Conservation (phyloP, 192 early-diverging fungal species). For the Coemansia sp. region DNA sequence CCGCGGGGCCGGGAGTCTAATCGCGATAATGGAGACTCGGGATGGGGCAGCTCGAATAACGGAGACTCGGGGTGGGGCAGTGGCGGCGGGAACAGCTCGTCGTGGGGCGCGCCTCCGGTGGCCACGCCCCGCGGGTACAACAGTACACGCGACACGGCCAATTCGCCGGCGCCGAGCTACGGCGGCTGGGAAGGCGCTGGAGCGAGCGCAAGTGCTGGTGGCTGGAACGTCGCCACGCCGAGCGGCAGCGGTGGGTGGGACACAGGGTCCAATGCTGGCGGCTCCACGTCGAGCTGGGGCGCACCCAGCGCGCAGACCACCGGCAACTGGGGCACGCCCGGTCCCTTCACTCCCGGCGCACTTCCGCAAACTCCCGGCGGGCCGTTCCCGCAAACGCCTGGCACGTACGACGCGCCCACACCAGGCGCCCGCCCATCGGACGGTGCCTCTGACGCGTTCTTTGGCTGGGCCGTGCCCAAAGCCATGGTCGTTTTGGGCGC, state of each 20-base stretch:
- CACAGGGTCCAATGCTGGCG: conserved; percentile 48
- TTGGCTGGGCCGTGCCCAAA: conserved; percentile 51
- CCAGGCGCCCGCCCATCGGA: conserved; percentile 51
- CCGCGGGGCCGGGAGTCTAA: conserved; percentile 2
- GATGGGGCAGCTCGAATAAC: not conserved
- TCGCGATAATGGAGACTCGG: not conserved
- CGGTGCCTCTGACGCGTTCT: conserved; percentile 54
- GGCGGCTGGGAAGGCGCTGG: not conserved
- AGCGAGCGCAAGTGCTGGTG: conserved; percentile 59
- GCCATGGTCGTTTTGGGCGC: conserved; percentile 37
- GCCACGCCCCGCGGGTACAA: conserved; percentile 4
- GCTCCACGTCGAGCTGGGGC: conserved; percentile 4
- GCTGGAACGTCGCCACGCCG: conserved; percentile 59
- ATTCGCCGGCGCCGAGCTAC: not conserved
- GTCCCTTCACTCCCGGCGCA: conserved; percentile 51
- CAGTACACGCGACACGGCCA: not conserved
- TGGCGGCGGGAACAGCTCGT: conserved; percentile 3
- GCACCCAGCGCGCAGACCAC: conserved; percentile 29
- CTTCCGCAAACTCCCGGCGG: conserved; percentile 40
- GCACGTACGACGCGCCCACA: conserved; percentile 42
- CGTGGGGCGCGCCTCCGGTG: conserved; percentile 19
- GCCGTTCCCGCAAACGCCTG: conserved; percentile 34
- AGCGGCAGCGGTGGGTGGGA: conserved; percentile 32
- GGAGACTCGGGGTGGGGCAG: not conserved
- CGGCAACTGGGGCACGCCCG: conserved; percentile 44